These are phyloP conservation scores for Sordariomycetes sp. DNA, from an alignment of 2,329 filamentous ascomycete genomes.

Conservation along the genomic window DNA sequence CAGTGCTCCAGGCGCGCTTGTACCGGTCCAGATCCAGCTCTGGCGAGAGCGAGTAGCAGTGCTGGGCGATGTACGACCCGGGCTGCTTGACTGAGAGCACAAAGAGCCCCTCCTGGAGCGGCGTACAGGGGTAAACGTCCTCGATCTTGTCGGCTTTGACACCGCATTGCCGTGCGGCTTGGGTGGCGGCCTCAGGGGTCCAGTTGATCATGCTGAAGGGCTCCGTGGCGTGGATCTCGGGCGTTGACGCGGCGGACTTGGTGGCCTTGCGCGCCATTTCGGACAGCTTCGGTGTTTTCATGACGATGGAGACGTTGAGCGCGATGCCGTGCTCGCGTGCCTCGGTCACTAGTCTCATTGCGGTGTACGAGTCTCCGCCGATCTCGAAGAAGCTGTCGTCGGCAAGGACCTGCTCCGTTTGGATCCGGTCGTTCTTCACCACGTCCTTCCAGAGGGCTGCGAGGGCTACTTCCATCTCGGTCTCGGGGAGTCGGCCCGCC, in stretches of 20 bases:
- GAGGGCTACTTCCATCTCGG: slow-evolving; percentile 23
- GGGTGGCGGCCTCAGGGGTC: background rate
- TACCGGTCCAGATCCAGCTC: slow-evolving; percentile 12
- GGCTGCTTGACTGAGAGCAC: slow-evolving; percentile 16
- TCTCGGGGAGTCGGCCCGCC: slow-evolving; percentile 16
- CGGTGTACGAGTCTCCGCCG: slow-evolving; percentile 33
- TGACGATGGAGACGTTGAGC: slow-evolving; percentile 32
- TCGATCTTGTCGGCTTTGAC: slow-evolving; percentile 13
- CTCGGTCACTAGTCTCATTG: slow-evolving; percentile 27
- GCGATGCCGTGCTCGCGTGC: slow-evolving; percentile 24
- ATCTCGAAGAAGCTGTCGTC: slow-evolving; percentile 34
- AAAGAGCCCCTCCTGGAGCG: slow-evolving; percentile 23
- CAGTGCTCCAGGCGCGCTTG: slow-evolving; percentile 18
- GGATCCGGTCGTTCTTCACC: slow-evolving; percentile 15
- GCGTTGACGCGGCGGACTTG: background rate
- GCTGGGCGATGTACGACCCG: slow-evolving; percentile 24
- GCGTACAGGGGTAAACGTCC: slow-evolving; percentile 25
- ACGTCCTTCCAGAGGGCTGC: slow-evolving; percentile 24
- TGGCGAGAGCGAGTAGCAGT: slow-evolving; percentile 12
- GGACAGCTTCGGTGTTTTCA: slow-evolving; percentile 22
- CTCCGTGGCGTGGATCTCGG: background rate
- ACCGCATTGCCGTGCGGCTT: slow-evolving; percentile 3
- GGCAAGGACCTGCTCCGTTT: slow-evolving; percentile 15
- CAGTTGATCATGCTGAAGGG: slow-evolving; percentile 1
- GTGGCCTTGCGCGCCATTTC: slow-evolving; percentile 23